Evolutionary conservation across 2,329 filamentous ascomycete species (phyloP).

Genomic region (Monilinia polystroma): DNA sequence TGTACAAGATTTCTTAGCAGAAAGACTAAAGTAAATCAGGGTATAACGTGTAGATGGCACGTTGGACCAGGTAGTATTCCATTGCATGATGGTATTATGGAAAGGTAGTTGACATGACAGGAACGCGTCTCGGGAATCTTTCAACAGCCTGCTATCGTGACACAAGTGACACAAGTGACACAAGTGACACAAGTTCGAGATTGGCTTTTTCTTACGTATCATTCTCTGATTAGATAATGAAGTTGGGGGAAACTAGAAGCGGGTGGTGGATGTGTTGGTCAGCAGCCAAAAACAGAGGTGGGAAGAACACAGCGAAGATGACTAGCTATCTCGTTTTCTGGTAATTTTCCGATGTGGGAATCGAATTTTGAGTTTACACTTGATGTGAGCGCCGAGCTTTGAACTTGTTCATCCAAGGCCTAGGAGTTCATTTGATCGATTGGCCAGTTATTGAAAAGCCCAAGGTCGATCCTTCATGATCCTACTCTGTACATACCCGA

Average conservation of each 20-base stretch:
- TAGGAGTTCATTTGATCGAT: not conserved
- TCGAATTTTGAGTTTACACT: not conserved
- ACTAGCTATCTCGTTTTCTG: not conserved
- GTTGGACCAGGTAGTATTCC: not conserved
- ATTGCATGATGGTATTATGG: constrained; percentile 3
- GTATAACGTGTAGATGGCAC: not conserved
- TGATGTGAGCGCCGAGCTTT: constrained; percentile 1
- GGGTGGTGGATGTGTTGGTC: constrained; percentile 8
- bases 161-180: not conserved
- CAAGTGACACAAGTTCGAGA: not conserved
- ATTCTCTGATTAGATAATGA: constrained; percentile 3
- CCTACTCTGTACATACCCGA: not conserved
- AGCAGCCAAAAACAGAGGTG: not conserved
- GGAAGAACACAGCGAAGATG: too few relatives aligned
- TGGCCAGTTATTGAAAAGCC: not conserved
- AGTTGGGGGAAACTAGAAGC: constrained; percentile 1
- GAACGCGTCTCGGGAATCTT: constrained; percentile 15
- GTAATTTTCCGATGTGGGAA: constrained; percentile 3
- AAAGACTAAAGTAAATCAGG: not conserved
- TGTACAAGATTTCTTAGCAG: not conserved
- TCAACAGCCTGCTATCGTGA: not conserved
- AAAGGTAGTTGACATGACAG: constrained; percentile 13
- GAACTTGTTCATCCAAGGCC: not conserved
- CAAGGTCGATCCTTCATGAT: not conserved
- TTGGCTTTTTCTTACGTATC: constrained; percentile 18